Percentiles rank a stretch among this genome's conserved stretches.
Conservation (phyloP, 2,329 filamentous ascomycete genomes). For the Pestalotiopsis fici region DNA sequence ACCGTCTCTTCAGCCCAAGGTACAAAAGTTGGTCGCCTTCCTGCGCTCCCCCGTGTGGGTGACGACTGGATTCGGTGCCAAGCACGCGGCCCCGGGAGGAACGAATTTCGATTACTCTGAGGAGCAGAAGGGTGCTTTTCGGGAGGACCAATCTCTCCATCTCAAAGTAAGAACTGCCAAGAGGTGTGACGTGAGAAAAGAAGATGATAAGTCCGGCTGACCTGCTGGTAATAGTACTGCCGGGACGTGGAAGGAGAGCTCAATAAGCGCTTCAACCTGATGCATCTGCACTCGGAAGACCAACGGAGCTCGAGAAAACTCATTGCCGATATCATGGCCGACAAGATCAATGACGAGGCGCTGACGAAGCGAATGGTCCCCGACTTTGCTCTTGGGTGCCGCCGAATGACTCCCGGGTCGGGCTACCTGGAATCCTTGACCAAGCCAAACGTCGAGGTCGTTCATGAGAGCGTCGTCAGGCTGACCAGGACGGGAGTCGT, state of each 20-base stretch:
- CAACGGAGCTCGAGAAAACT: neutral
- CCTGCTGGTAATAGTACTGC: neutral
- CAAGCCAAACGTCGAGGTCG: neutral
- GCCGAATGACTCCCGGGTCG: neutral
- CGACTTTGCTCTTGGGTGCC: neutral
- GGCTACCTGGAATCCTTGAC: neutral
- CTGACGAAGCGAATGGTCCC: neutral
- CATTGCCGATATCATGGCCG: neutral
- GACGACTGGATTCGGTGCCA: neutral
- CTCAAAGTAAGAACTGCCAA: neutral
- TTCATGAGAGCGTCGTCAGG: neutral
- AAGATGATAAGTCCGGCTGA: neutral
- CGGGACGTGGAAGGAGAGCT: neutral
- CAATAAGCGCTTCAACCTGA: neutral
- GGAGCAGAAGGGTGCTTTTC: neutral
- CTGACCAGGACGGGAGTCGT: neutral
- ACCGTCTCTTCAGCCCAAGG: neutral
- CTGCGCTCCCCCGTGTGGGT: neutral
- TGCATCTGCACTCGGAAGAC: neutral
- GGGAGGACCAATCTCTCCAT: neutral
- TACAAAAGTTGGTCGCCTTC: neutral
- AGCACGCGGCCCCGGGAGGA: neutral
- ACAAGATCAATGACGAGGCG: neutral
- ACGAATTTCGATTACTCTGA: neutral
- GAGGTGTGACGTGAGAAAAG: neutral